Base-by-base conservation (phyloP, 129 eudicot species). In the Ambrosia artemisiifolia region DNA sequence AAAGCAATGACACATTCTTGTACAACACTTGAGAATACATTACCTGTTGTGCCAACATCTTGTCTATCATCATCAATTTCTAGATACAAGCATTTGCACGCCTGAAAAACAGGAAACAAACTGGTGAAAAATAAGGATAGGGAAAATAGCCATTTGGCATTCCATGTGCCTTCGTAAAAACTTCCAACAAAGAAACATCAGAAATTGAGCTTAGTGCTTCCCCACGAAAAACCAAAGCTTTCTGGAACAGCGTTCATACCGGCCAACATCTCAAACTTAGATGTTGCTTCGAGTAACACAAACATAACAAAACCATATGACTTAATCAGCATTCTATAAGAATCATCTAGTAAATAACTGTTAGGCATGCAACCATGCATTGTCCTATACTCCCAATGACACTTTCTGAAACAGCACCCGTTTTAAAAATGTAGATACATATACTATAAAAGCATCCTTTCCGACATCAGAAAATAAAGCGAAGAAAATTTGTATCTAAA, bases 31-130 rank as follows among this genome's bases (percentile, higher is more conserved):
- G 54, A 76, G 30, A 34, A 56, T 48, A 20, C 51, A 49, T 80
- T 77, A 94, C 97, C 96, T 55, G 97, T 87, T 62, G 97, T 94
- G 73, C 99, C 99, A 24, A 83, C 91, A 77, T 86, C 96, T 75
- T 85, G 81, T 74, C 88, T 88, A 49, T 79, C 89, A 66, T 88
- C 87, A 77, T 84, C 83, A 73, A 94, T 90, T 67, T 97, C 95
- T 54, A 94, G 84, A 80, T 80, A 85, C 77, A 94, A 83, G 79
- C 99, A 90, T 76, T 88, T 88, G 76, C 87, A 79, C 48, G 88
- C 91, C 97, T 90, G 84, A 75, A 73, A 24, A 70, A 72, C 12
- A 42, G 5, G 12, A 40, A 61, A 7, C 28, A n/a, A 3, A 19
- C 2, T 9, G 0, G 6, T 0, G 11, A 72, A 72, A 7, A 71